Conservation (phyloP, 768 basidiomycete genomes). For the Kwoniella sp. region DNA sequence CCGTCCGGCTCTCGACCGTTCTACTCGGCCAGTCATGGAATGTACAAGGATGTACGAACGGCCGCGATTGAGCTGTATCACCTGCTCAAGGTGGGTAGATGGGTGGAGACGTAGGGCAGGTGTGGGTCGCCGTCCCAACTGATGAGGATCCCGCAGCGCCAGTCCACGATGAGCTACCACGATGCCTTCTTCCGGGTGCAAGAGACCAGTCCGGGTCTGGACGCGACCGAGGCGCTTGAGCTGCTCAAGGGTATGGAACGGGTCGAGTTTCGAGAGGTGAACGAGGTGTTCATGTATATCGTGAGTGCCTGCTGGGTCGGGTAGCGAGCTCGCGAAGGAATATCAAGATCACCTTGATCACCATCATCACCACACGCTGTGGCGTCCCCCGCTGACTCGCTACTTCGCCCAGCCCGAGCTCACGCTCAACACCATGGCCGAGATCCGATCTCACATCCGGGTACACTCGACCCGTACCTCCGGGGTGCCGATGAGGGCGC, state of each 20-base stretch:
- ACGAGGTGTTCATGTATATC: constrained; percentile 34
- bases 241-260: constrained; percentile 27
- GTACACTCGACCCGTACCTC: constrained; percentile 19
- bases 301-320: constrained; percentile 25
- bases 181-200: constrained; percentile 24
- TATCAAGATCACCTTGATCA: too few species aligned
- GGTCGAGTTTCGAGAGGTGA: constrained; percentile 31
- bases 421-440: constrained; percentile 17
- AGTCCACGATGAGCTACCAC: constrained; percentile 13
- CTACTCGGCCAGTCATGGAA: constrained; percentile 12
- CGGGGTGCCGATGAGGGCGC: constrained; percentile 4
- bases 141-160: background rate
- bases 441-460: constrained; percentile 31
- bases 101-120: too few species aligned
- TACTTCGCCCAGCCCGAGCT: constrained; percentile 23
- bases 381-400: background rate
- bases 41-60: constrained; percentile 17
- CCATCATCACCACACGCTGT: too few species aligned
- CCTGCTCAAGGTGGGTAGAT: constrained; percentile 18
- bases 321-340: too few species aligned
- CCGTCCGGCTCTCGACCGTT: constrained; percentile 9
- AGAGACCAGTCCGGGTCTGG: constrained; percentile 21
- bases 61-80: constrained; percentile 12
- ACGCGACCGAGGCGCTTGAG: constrained; percentile 26
- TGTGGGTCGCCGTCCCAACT: background rate